Percentiles rank a stretch among this genome's conserved stretches.
These are phyloP conservation scores for Trichoderma koningiopsis DNA, from an alignment of 2,329 filamentous ascomycete genomes.

Conservation along the genomic window DNA sequence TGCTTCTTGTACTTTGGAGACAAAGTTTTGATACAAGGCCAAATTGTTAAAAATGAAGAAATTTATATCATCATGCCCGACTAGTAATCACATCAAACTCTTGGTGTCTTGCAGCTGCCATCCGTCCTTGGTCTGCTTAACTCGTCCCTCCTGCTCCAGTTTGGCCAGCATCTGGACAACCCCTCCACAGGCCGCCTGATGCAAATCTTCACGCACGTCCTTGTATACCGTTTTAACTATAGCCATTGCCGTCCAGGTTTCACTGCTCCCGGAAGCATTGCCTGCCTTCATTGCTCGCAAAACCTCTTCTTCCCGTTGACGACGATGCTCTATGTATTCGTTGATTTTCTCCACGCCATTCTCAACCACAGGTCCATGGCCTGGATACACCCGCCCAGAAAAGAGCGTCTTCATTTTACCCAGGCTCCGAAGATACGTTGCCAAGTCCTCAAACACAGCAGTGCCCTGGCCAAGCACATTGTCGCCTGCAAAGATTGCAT, in stretches of 20 bases:
- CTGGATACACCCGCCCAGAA: conserved; percentile 75
- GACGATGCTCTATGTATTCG: conserved; percentile 83
- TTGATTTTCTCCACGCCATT: conserved; percentile 70
- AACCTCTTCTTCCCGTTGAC: conserved; percentile 78
- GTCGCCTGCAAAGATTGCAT: conserved; percentile 86
- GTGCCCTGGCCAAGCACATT: conserved; percentile 88
- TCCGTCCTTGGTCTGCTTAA: conserved; percentile 43
- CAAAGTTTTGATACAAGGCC: not conserved
- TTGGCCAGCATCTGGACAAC: conserved; percentile 79
- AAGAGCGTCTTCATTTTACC: conserved; percentile 69
- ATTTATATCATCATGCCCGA: not conserved
- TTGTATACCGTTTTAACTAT: conserved; percentile 87
- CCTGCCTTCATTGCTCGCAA: conserved; percentile 60
- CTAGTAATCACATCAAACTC: not conserved
- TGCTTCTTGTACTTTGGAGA: not conserved
- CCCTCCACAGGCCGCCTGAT: conserved; percentile 74
- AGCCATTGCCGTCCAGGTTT: conserved; percentile 70
- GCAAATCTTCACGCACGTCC: conserved; percentile 74
- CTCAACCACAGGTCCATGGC: conserved; percentile 78
- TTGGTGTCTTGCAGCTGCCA: conserved; percentile 35
- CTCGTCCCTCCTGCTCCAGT: conserved; percentile 72
- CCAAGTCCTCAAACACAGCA: conserved; percentile 78
- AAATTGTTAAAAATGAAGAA: not conserved
- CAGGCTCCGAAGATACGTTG: conserved; percentile 68
- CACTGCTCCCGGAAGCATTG: not conserved